A percentile compares a stretch with the other conserved stretches of the same genome.
These are phyloP conservation scores for Parachlorella kessleri DNA, from an alignment of 139 green algal species.

Conservation along the genomic window DNA sequence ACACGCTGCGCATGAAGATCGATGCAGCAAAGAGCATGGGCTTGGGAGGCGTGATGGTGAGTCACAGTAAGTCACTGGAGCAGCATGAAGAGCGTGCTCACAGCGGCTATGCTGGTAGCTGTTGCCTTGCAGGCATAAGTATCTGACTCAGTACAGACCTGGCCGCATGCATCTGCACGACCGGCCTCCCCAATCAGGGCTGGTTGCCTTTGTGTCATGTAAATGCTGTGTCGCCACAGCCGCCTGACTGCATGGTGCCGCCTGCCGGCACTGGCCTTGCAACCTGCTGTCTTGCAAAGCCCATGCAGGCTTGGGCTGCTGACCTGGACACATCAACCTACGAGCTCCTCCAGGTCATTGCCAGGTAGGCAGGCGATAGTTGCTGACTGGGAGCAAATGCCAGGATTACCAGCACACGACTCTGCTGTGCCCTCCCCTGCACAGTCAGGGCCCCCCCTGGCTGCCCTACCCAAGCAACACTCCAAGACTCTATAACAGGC, in stretches of 20 bases:
- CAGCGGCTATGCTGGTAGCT: neutral
- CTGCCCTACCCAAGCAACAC: neutral
- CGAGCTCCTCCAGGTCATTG: slow-evolving; percentile 6
- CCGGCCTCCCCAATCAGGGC: neutral
- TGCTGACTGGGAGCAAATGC: no score
- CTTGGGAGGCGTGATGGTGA: slow-evolving; percentile 30
- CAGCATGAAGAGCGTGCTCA: neutral
- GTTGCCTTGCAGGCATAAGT: neutral
- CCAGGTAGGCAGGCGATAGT: neutral
- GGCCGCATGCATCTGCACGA: neutral
- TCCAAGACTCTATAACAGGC: neutral
- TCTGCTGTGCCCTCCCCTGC: no score
- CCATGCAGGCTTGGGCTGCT: slow-evolving; percentile 10
- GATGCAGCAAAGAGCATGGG: slow-evolving; percentile 7
- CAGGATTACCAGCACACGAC: no score
- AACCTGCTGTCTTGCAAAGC: no score
- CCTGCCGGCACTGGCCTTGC: no score
- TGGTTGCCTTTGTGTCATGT: no score
- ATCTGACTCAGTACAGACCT: neutral
- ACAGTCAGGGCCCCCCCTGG: neutral
- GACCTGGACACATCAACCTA: slow-evolving; percentile 10
- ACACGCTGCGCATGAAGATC: slow-evolving; percentile 31
- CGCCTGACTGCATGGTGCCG: no score
- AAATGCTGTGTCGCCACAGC: no score
- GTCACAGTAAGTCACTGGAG: neutral